phyloP scores from a whole-genome alignment of 2,329 filamentous ascomycete genomes.

The Aspergillus novoparasiticus region DNA sequence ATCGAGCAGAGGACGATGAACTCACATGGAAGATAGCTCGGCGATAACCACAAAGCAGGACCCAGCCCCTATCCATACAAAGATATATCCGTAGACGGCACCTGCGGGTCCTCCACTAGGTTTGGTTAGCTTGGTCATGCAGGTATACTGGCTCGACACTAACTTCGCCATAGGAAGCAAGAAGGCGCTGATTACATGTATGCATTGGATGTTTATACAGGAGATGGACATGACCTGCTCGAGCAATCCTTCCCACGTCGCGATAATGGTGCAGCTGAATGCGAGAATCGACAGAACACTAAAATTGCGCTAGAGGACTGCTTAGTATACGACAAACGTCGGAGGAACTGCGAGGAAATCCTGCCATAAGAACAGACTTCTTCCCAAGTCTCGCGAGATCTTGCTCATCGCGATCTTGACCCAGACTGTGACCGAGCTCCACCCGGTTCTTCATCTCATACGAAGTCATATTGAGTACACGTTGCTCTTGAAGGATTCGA shows the following conservation, averaged over 20 bases:
- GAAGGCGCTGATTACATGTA: neutral
- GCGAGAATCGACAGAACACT: conserved; percentile 23
- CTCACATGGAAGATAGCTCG: conserved; percentile 37
- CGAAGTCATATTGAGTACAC: conserved; percentile 3
- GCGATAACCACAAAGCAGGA: conserved; percentile 29
- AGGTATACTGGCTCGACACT: neutral
- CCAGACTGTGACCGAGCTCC: neutral
- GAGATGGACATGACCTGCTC: conserved; percentile 6
- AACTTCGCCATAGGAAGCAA: neutral
- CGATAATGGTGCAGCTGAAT: conserved; percentile 27
- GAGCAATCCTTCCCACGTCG: conserved; percentile 25
- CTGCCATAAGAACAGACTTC: conserved; percentile 22
- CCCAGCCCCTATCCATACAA: conserved; percentile 32
- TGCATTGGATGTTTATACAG: neutral
- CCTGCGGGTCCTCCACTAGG: conserved; percentile 35
- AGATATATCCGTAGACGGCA: conserved; percentile 34
- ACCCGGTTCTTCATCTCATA: conserved; percentile 8
- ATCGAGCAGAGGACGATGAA: neutral
- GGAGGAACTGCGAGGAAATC: neutral
- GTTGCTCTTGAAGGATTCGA: neutral
- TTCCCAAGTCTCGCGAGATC: conserved; percentile 23
- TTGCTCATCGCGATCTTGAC: conserved; percentile 14
- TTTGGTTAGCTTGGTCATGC: neutral
- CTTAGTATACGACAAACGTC: neutral
- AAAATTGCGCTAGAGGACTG: conserved; percentile 21